Base-by-base conservation (phyloP, 768 basidiomycete genomes). In the Dioszegia hungarica region DNA sequence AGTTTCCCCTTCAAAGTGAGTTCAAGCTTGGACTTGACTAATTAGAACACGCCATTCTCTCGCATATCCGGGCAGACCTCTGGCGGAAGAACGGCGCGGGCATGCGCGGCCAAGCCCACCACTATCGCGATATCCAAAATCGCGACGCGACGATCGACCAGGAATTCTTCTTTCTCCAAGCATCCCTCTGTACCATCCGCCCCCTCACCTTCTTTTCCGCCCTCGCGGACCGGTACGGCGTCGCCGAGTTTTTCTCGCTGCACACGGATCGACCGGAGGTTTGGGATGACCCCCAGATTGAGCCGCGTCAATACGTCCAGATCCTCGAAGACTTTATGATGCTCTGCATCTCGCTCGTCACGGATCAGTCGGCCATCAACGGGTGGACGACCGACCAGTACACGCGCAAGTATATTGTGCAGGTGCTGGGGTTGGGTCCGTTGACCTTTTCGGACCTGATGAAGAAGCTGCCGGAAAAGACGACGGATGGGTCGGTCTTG, bases 41-140 rank as follows among this genome's bases (percentile, higher is more conserved):
- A 36, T 27, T n/a, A 67, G 68, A 65, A 56, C 60, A 63, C 37
- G 66, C 60, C 33, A 54, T 68, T 28, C 39, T 67, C 17, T 91
- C 93, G 0, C 95, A 98, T 73, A 90, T 97, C 48, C 85, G 92
- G 24, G 88, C 90, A 0, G 92, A 92, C 0, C 81, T 98, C 3
- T 99, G 95, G 95, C 93, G 95, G 8, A 87, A 94, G 52, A 99
- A 99, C 66, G 95, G 95, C 3, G 89, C 92, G 68, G 88, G 88
- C 15, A 93, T 98, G 64, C 86, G 94, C 1, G 91, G 92, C 0
- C 95, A 98, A 74, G 80, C 92, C 3, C 82, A 93, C 50, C 94
- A 98, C 73, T 99, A 99, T 74, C 87, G 92, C 25, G 94, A 98
- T 73, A 91, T 90, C 75, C 87, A 89, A 83, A 84, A 97, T 24